Base-by-base conservation (phyloP, 176 grass and related monocot species). In the Oryza meyeriana region DNA sequence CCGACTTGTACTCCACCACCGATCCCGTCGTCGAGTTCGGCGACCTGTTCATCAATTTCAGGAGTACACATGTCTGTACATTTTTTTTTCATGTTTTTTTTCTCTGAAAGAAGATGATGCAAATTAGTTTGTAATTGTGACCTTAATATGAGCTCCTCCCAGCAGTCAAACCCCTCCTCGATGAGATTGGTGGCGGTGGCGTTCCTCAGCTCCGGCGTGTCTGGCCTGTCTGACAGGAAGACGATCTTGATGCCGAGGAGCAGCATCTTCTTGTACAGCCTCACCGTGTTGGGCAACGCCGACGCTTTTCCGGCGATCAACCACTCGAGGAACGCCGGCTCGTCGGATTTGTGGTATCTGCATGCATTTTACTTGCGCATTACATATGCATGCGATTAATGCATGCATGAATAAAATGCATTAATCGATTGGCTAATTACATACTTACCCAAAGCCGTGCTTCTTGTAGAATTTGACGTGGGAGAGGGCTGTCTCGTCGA, bases 401-500 rank as follows among this genome's bases (percentile, higher is more conserved):
- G n/a, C n/a, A 35, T 35, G 34, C 6, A 35, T 35, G 34, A 6
- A 5, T 35, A 5, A 35, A 35, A 35, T 35, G 34, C 34, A 39
- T 45, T 45, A 14, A 45, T 45, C 12, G 42, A 45, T 45, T 1
- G 6, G 6, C 10, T 39, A 1, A 10, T 39, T 39, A 39, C 8
- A 10, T 39, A 39, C 8, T 1, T 45, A 86, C 84, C 77, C 84
- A 36, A 74, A 86, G 26, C 66, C 84, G 29, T 86, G 28, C 33
- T 35, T 16, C 4, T 57, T 69, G 41, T 80, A 81, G 30, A 76
- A 87, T 6, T 78, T 61, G 12, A 81, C 12, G 33, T 81, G 81
- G 47, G 78, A 81, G 29, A 87, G 78, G 12, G 35, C 8, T 18
- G 78, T 81, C 33, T 87, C 85, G 63, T 87, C 85, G 45, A 81